Evolutionary conservation across 345 rosid species (phyloP).

Genomic region (Boechera stricta): DNA sequence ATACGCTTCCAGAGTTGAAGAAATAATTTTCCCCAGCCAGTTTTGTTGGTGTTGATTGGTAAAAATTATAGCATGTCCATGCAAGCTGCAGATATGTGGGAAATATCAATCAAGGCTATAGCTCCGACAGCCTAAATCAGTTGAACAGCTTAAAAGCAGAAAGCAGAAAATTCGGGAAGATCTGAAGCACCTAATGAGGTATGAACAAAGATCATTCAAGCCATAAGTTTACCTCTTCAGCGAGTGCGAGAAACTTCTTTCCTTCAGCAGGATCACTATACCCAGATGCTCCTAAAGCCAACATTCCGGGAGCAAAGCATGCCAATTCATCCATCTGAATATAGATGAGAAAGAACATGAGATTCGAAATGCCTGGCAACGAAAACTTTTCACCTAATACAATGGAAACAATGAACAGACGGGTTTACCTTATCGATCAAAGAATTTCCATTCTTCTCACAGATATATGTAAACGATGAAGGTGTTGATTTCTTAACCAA

Average conservation of each 20-base stretch:
- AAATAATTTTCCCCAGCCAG: conserved; percentile 98
- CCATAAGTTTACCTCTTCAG: conserved; percentile 74
- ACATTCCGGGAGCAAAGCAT: conserved; percentile 99
- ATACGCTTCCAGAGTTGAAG: conserved; percentile 70
- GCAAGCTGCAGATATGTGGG: conserved; percentile 70
- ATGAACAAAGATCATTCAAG: conserved; percentile 27
- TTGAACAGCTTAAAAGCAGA: conserved; percentile 13
- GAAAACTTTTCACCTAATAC: not conserved
- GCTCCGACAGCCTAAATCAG: conserved; percentile 2
- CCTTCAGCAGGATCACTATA: conserved; percentile 70
- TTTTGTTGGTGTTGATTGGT: conserved; percentile 89
- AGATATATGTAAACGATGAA: conserved; percentile 84
- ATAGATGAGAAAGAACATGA: conserved; percentile 18
- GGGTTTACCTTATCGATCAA: conserved; percentile 71
- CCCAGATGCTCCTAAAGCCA: conserved; percentile 92
- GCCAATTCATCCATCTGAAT: conserved; percentile 98
- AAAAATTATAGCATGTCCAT: conserved; percentile 96
- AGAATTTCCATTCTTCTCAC: conserved; percentile 79
- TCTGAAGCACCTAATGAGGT: conserved; percentile 14
- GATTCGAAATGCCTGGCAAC: conserved; percentile 7
- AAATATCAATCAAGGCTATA: not conserved
- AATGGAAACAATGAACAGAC: conserved; percentile 15
- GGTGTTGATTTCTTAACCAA: conserved; percentile 82
- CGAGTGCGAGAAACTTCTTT: conserved; percentile 73
- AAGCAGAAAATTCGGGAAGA: not conserved